These are phyloP conservation scores for Penicillium nordicum DNA, from an alignment of 2,329 filamentous ascomycete genomes.

Conservation along the genomic window DNA sequence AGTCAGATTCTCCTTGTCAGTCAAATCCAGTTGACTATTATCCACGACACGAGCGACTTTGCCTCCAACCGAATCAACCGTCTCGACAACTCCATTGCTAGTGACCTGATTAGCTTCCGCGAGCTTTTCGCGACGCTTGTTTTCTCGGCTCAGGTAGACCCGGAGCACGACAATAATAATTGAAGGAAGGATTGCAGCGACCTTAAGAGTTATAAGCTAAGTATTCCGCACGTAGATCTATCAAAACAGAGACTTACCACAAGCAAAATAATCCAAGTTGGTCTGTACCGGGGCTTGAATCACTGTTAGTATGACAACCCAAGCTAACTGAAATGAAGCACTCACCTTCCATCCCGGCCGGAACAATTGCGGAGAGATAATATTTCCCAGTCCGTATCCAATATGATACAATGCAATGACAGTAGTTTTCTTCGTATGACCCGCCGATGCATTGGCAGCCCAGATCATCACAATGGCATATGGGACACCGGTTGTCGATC, in stretches of 20 bases:
- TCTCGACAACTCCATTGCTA: conserved; percentile 27
- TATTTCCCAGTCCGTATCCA: conserved; percentile 42
- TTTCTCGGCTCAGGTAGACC: conserved; percentile 42
- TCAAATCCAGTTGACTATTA: conserved; percentile 37
- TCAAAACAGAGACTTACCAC: conserved; percentile 25
- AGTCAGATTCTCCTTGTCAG: conserved; percentile 36
- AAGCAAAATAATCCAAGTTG: conserved; percentile 27
- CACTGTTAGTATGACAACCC: neutral
- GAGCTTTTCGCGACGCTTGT: conserved; percentile 38
- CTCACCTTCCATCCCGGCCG: conserved; percentile 32
- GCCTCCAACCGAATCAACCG: conserved; percentile 23
- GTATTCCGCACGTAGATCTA: conserved; percentile 29
- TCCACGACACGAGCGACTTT: conserved; percentile 32
- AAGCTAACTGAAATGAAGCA: neutral
- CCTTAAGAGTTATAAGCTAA: conserved; percentile 28
- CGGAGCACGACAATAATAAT: conserved; percentile 42
- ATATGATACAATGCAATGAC: conserved; percentile 27
- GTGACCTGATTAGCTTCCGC: conserved; percentile 17
- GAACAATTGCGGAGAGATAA: conserved; percentile 45
- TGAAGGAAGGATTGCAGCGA: conserved; percentile 40
- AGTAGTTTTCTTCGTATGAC: conserved; percentile 47
- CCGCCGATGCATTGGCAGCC: conserved; percentile 38
- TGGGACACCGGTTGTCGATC: conserved; percentile 37
- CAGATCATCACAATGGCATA: conserved; percentile 42
- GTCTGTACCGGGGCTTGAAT: conserved; percentile 17